phyloP scores from a whole-genome alignment of 2,329 filamentous ascomycete genomes.

The Xylariales sp. region DNA sequence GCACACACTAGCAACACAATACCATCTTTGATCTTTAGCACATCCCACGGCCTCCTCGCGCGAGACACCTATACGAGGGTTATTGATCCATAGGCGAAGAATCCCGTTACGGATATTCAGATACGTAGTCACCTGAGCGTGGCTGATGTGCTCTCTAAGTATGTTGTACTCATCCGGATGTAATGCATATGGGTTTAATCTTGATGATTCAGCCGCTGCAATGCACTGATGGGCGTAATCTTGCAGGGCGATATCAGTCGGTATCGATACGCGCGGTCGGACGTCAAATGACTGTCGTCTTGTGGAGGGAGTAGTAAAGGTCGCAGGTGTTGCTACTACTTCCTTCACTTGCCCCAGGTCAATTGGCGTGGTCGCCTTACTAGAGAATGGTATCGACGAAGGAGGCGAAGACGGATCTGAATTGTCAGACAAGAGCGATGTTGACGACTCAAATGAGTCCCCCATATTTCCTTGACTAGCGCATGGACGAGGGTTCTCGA shows the following conservation, averaged over 20 bases:
- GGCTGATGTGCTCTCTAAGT: constrained; percentile 83
- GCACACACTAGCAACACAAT: constrained; percentile 86
- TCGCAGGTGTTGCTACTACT: constrained; percentile 36
- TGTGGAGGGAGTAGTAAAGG: constrained; percentile 36
- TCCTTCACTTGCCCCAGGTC: constrained; percentile 58
- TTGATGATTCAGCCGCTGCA: constrained; percentile 86
- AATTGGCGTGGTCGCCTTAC: constrained; percentile 72
- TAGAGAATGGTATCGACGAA: constrained; percentile 62
- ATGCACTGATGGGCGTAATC: constrained; percentile 95
- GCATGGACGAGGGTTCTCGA: constrained; percentile 24
- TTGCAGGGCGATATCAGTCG: constrained; percentile 74
- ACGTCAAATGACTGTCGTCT: constrained; percentile 64
- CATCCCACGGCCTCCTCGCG: constrained; percentile 90
- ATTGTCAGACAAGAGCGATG: constrained; percentile 63
- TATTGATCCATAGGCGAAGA: constrained; percentile 86
- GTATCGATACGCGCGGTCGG: constrained; percentile 85
- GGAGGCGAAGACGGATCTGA: constrained; percentile 67
- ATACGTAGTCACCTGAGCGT: constrained; percentile 92
- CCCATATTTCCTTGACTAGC: constrained; percentile 26
- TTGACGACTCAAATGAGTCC: constrained; percentile 61
- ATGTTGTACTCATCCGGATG: constrained; percentile 86
- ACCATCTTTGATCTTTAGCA: constrained; percentile 87
- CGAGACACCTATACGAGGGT: constrained; percentile 84
- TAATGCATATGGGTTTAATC: constrained; percentile 88
- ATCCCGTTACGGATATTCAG: constrained; percentile 97